Evolutionary conservation across 2,329 filamentous ascomycete species (phyloP), one percentile per base, ranked within the genome.

Genomic region (Venturia effusa): DNA sequence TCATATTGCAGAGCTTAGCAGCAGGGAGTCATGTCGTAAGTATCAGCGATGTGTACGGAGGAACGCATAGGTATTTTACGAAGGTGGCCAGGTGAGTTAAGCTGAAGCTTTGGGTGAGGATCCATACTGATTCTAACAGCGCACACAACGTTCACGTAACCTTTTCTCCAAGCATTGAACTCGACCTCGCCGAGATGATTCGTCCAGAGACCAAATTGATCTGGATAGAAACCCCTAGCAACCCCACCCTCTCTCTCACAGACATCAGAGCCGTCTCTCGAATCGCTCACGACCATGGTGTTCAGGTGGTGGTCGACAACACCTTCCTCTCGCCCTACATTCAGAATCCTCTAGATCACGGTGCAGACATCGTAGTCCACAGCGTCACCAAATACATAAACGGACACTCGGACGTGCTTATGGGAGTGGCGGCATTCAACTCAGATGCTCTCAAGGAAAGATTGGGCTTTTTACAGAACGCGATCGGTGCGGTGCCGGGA

Each of bases 301-400:
- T 97, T 71, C 82, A 90, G 73, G 94, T 99, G 54, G 94, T 99
- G n/a, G 94, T 99, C 51, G 94, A 99, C 81, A 99, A 99, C 81
- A 99, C 94, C 24, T 99, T 99, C 81, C 82, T 97, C 73, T 93
- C 89, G 66, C 94, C 94, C 39, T 99, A 97, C 75, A 84, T 99
- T 59, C 94, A 99, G 79, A 97, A 96, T 77, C 94, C 94, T 3
- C 85, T 99, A 64, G 88, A 95, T 73, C 90, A 93, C 74, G 94
- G 94, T 70, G 94, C 94, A 69, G 94, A 99, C 76, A 92, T 97
- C 68, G 93, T 97, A 69, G 89, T 97, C 54, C 93, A 97, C 82
- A 92, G 88, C 64, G 94, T 99, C 64, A 99, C 94, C 55, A 99
- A 99, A 80, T 99, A 97, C 79, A 97, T 99, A 80, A 97, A 97